Evolutionary conservation across 148 eudicot genomes (phyloP), one percentile per base, ranked within the genome.

Genomic region (Cornus florida): DNA sequence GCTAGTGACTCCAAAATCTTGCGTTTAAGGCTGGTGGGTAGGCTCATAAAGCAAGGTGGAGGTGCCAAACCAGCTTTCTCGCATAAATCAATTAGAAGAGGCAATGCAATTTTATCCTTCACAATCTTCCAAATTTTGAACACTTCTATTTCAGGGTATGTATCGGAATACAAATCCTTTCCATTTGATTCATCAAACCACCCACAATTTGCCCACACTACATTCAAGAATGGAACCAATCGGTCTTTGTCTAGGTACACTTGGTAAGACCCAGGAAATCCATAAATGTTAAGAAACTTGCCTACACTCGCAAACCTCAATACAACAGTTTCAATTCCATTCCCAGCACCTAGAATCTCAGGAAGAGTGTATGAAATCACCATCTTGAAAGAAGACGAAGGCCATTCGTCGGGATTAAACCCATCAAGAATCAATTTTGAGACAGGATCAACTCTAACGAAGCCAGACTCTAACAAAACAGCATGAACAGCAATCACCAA

Each of bases 401-500:
- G 94, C 93, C 94, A 91, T 64, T 67, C 81, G 38, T 85, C 89
- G 14, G 87, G 85, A 80, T 81, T 84, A 87, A 89, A 90, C 53
- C 92, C 92, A 66, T 85, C 86, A 66, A 83, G 59, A 53, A 78
- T 88, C 80, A 19, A 74, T 19, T 87, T 85, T 4, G 82, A 81
- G 31, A 87, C 66, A 0, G 89, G 73, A 75, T 93, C 90, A 77
- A 80, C 88, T 7, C 83, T 87, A 20, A 93, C 91, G 77, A 96
- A 93, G 2, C 99, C 99, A 70, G 97, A 88, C 81, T 96, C 98
- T 62, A 87, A 33, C 22, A 96, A 60, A 81, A 91, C 97, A 65
- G 98, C 99, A 80, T 92, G 99, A 0, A 96, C 88, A 38, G 97
- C 97, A 78, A 91, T 88, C 64, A 88, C 94, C 71, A 96, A 35